phyloP scores from a whole-genome alignment of 78 protist species.

The Mastigamoeba balamuthi region DNA sequence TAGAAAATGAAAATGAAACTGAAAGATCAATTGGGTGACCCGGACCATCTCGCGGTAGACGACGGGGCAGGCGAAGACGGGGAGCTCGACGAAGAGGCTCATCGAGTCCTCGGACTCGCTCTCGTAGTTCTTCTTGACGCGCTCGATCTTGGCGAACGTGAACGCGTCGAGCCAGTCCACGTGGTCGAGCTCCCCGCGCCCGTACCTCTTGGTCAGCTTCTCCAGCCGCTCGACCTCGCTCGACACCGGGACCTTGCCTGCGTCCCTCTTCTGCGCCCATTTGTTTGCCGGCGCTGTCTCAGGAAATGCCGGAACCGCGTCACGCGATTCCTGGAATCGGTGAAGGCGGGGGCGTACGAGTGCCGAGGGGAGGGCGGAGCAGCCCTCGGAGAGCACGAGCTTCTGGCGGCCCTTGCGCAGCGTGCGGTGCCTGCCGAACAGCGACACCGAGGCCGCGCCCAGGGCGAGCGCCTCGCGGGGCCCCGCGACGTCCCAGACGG shows the following conservation, averaged over 20 bases:
- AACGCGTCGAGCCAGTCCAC: neutral
- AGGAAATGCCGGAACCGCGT: too few species aligned
- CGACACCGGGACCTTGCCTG: too few species aligned
- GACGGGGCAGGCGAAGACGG: neutral
- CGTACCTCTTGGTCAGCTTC: neutral
- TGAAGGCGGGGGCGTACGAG: too few species aligned
- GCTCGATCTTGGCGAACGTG: neutral
- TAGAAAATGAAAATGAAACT: too few species aligned
- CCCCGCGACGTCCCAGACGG: constrained; percentile 41
- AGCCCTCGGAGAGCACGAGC: neutral
- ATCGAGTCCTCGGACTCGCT: neutral
- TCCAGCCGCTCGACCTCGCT: neutral
- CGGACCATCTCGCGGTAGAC: neutral
- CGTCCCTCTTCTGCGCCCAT: neutral
- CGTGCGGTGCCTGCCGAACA: constrained; percentile 17
- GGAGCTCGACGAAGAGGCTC: neutral
- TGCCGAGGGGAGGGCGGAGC: too few species aligned
- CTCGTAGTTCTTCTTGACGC: neutral
- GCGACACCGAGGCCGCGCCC: constrained; percentile 31
- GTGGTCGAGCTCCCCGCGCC: neutral
- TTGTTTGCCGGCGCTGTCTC: too few species aligned
- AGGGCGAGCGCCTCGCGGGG: constrained; percentile 20
- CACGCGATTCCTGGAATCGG: too few species aligned
- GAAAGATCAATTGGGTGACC: too few species aligned
- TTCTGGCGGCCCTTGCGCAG: neutral